Percentiles rank a stretch among this genome's conserved stretches.
These are phyloP conservation scores for Acorus gramineus DNA, from an alignment of 106 monocot species.

Conservation along the genomic window DNA sequence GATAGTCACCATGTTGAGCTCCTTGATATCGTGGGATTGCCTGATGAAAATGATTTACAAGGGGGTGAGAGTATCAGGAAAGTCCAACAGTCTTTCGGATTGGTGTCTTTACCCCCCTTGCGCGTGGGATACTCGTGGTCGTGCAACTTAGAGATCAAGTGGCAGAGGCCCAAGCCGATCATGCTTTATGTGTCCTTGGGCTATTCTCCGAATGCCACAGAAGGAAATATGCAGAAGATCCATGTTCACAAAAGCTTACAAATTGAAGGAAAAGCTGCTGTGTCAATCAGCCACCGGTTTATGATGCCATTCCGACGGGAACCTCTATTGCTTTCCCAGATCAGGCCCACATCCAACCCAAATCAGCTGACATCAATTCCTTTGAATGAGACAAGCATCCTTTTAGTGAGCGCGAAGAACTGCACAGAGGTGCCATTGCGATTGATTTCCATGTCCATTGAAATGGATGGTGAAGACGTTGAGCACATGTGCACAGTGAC, in stretches of 20 bases:
- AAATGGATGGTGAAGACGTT: constrained; percentile 16
- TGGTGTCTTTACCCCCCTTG: constrained; percentile 67
- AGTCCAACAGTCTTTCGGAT: constrained; percentile 85
- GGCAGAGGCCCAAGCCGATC: constrained; percentile 75
- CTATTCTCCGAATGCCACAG: constrained; percentile 29
- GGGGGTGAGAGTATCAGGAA: constrained; percentile 49
- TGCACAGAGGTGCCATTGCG: constrained; percentile 70
- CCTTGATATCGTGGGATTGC: constrained; percentile 48
- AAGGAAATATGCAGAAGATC: constrained; percentile 35
- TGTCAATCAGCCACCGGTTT: constrained; percentile 54
- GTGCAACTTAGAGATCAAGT: constrained; percentile 69
- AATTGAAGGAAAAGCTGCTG: constrained; percentile 84
- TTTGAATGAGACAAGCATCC: constrained; percentile 46
- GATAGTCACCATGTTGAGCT: constrained; percentile 79
- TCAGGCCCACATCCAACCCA: constrained; percentile 23
- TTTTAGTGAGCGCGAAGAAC: constrained; percentile 66
- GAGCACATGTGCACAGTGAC: constrained; percentile 22
- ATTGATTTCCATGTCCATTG: constrained; percentile 44
- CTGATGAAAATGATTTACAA: constrained; percentile 35
- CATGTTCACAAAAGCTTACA: constrained; percentile 89
- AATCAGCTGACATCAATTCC: constrained; percentile 42
- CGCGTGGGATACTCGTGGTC: constrained; percentile 60
- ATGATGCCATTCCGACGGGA: constrained; percentile 73
- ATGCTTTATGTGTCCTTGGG: constrained; percentile 95
- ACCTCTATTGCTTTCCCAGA: constrained; percentile 55